A percentile compares a stretch with the other conserved stretches of the same genome.
These are phyloP conservation scores for Torulaspora pretoriensis DNA, from an alignment of 1,139 yeast species.

Conservation along the genomic window DNA sequence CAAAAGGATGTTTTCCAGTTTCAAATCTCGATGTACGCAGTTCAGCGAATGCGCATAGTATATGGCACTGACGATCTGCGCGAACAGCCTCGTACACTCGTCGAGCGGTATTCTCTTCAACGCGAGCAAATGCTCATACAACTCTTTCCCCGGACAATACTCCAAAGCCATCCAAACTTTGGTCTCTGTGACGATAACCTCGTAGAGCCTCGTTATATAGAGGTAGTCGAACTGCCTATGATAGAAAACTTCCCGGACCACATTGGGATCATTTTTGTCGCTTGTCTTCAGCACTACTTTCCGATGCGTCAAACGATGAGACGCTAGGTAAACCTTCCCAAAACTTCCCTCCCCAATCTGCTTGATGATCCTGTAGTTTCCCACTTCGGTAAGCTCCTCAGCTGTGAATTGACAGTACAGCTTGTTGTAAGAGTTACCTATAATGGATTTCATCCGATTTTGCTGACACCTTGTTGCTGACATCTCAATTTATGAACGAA, in stretches of 20 bases:
- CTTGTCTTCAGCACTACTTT: conserved; percentile 88
- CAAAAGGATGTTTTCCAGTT: conserved; percentile 76
- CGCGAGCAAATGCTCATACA: conserved; percentile 66
- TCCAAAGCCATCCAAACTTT: conserved; percentile 85
- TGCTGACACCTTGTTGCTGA: conserved; percentile 26
- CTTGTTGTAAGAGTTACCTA: conserved; percentile 61
- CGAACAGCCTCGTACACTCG: conserved; percentile 58
- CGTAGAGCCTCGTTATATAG: conserved; percentile 79
- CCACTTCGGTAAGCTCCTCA: conserved; percentile 56
- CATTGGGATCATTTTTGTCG: conserved; percentile 72
- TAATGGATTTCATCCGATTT: conserved; percentile 34
- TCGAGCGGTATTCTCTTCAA: conserved; percentile 50
- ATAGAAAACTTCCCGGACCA: conserved; percentile 89
- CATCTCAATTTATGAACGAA: background rate
- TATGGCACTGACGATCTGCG: conserved; percentile 79
- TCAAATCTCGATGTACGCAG: conserved; percentile 86
- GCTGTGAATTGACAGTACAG: conserved; percentile 55
- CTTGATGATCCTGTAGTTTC: conserved; percentile 65
- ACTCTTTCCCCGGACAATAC: conserved; percentile 85
- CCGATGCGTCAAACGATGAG: conserved; percentile 64
- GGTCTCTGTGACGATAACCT: conserved; percentile 74
- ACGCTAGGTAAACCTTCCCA: conserved; percentile 85
- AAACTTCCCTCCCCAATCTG: conserved; percentile 89
- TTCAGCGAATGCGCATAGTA: conserved; percentile 78
- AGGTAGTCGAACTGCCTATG: conserved; percentile 82